These are phyloP conservation scores for Entomortierella parvispora DNA, from an alignment of 192 early-diverging fungal genomes.

Conservation along the genomic window DNA sequence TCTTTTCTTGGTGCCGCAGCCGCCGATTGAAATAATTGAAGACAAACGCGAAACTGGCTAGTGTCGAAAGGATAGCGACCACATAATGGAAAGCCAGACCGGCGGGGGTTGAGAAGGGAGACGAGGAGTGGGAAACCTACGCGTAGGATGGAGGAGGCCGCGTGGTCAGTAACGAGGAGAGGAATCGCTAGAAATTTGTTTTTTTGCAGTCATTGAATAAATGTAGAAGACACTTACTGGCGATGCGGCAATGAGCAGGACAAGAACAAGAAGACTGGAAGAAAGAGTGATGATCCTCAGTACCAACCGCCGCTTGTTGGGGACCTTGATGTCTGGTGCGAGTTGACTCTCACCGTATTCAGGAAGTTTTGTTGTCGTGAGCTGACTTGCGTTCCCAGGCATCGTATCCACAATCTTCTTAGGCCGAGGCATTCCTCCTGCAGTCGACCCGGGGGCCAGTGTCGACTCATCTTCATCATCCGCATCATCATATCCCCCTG, in stretches of 20 bases:
- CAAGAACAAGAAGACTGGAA: constrained; percentile 16
- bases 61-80: constrained; percentile 17
- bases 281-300: constrained; percentile 32
- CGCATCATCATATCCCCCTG: constrained; percentile 31
- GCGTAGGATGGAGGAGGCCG: neutral
- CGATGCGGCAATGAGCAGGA: constrained; percentile 34
- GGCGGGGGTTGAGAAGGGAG: constrained; percentile 22
- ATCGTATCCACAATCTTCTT: constrained; percentile 5
- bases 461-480: constrained; percentile 41
- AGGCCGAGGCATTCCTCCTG: neutral
- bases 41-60: constrained; percentile 30
- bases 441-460: constrained; percentile 27
- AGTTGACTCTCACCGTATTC: constrained; percentile 1
- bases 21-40: constrained; percentile 41
- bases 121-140: constrained; percentile 32
- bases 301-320: constrained; percentile 38
- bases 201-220: no score
- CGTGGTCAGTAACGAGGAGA: neutral
- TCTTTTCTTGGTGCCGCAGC: constrained; percentile 24
- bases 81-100: constrained; percentile 43
- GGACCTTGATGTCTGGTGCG: neutral
- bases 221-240: no score
- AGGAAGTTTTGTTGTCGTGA: neutral
- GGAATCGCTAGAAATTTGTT: no score
- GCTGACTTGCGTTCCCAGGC: neutral